Conservation (phyloP, 441 rosid genomes). For the Aquilaria agallochum region DNA sequence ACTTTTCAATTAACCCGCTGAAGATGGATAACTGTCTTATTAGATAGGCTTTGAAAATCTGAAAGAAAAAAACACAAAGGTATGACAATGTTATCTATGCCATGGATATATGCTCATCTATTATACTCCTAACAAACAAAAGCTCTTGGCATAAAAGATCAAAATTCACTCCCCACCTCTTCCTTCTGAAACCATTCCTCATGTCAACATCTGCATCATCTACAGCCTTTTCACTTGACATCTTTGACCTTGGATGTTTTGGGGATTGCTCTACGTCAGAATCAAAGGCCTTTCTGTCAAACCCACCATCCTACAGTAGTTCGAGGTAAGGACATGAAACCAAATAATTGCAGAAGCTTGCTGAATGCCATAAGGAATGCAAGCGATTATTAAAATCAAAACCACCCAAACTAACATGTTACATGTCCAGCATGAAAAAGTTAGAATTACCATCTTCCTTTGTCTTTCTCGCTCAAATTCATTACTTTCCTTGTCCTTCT, state of each 20-base stretch:
- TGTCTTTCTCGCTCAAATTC: constrained; percentile 45
- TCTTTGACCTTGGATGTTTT: constrained; percentile 29
- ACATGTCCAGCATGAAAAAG: constrained; percentile 69
- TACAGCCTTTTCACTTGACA: constrained; percentile 34
- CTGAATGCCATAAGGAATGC: constrained; percentile 90
- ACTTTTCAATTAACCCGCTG: no score
- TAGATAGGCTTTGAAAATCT: no score
- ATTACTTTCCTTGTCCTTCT: constrained; percentile 60
- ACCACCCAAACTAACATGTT: constrained; percentile 31
- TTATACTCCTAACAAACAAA: neutral
- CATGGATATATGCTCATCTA: no score
- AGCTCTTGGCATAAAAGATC: neutral
- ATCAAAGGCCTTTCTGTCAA: constrained; percentile 40
- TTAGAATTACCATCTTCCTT: constrained; percentile 76
- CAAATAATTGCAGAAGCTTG: constrained; percentile 99
- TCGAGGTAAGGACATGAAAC: constrained; percentile 99
- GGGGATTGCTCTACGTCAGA: constrained; percentile 38
- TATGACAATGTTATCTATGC: no score
- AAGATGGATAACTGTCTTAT: no score
- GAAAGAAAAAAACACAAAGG: no score
- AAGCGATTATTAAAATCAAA: constrained; percentile 65
- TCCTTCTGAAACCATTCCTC: constrained; percentile 57
- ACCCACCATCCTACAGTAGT: constrained; percentile 97
- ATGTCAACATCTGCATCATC: constrained; percentile 45
- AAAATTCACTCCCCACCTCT: constrained; percentile 36